These are phyloP conservation scores for Tausonia pullulans DNA, from an alignment of 1,284 basidiomycete genomes.

Conservation along the genomic window DNA sequence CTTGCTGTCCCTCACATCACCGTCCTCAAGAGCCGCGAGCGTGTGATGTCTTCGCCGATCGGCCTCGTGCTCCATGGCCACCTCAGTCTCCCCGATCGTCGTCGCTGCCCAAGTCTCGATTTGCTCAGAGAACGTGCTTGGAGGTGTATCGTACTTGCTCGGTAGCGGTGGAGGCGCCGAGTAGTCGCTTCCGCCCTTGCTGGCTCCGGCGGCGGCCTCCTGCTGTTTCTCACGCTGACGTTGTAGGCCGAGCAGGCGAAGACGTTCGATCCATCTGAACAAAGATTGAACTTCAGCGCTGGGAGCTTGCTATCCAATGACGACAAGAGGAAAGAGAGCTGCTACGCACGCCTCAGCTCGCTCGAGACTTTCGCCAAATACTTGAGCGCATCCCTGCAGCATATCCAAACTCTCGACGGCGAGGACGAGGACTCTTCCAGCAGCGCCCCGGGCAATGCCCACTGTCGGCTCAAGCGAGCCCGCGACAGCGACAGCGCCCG, in stretches of 20 bases:
- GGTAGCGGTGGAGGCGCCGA: no score
- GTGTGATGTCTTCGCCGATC: no score
- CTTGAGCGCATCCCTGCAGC: slow-evolving; percentile 71
- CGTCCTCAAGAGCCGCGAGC: no score
- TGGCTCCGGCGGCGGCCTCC: no score
- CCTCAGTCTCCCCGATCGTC: no score
- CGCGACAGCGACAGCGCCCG: slow-evolving; percentile 11
- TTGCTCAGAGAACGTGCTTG: no score
- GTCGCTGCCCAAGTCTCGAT: no score
- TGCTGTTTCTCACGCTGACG: slow-evolving; percentile 28
- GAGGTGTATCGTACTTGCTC: no score
- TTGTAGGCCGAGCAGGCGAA: slow-evolving; percentile 62
- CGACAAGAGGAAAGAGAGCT: not conserved
- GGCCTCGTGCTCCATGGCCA: no score
- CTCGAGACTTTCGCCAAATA: slow-evolving; percentile 78
- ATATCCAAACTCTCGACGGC: slow-evolving; percentile 86
- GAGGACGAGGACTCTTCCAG: slow-evolving; percentile 67
- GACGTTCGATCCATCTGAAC: slow-evolving; percentile 61
- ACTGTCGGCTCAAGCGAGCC: slow-evolving; percentile 18
- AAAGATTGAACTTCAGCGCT: not conserved
- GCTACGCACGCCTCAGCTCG: slow-evolving; percentile 66
- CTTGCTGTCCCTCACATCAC: no score
- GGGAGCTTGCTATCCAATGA: not conserved
- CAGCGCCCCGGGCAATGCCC: slow-evolving; percentile 51
- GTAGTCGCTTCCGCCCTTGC: no score